Evolutionary conservation across 1,284 basidiomycete species (phyloP).

Genomic region (Leccinum glutinopallens): DNA sequence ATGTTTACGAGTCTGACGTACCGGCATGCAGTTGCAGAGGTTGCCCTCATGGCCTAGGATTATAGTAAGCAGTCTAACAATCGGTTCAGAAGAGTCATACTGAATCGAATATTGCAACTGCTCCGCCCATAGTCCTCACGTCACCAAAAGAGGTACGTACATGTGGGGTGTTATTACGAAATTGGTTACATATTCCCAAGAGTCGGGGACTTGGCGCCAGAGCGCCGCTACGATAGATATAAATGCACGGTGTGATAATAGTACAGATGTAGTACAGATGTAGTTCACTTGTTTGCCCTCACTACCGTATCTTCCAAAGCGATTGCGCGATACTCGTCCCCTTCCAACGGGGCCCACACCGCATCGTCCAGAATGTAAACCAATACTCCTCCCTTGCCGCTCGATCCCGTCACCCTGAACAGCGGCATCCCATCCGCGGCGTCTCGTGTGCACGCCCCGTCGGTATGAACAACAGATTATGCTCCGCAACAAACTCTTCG

Average conservation of each 20-base stretch:
- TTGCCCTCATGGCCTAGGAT: background rate
- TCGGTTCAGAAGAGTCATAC: background rate
- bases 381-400: slow-evolving; percentile 82
- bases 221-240: too few species aligned
- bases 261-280: too few species aligned
- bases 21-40: too few species aligned
- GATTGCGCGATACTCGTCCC: slow-evolving; percentile 63
- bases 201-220: too few species aligned
- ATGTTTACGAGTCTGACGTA: too few species aligned
- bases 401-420: slow-evolving; percentile 80
- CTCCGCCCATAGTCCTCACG: background rate
- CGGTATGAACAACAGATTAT: slow-evolving; percentile 89
- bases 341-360: slow-evolving; percentile 67
- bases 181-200: too few species aligned
- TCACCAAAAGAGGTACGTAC: background rate
- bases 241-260: too few species aligned
- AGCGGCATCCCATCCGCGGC: slow-evolving; percentile 88
- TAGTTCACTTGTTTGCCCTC: slow-evolving; percentile 46
- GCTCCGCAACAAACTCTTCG: slow-evolving; percentile 81
- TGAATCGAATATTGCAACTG: background rate
- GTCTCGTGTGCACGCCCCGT: slow-evolving; percentile 79
- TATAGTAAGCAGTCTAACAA: background rate
- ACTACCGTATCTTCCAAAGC: slow-evolving; percentile 71
- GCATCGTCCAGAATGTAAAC: slow-evolving; percentile 89
- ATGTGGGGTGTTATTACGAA: too few species aligned